Percentiles rank a stretch among this genome's conserved stretches.
Evolutionary conservation across 2,329 filamentous ascomycete species (phyloP).

Genomic region (Xylariaceae sp.): DNA sequence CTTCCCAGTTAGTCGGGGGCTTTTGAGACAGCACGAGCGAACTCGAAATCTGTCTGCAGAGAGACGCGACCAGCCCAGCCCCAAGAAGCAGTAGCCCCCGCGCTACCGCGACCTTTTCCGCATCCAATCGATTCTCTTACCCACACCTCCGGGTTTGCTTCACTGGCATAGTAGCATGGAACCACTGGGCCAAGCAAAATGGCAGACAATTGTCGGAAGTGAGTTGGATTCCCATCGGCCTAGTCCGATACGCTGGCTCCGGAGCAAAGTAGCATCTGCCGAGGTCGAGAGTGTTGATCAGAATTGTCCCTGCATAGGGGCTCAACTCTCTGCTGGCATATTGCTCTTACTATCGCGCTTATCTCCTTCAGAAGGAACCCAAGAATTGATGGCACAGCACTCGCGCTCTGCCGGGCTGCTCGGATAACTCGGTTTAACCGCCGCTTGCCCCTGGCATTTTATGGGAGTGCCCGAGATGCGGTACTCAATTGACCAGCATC

Average conservation of each 20-base stretch:
- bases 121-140: conserved; percentile 21
- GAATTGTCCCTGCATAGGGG: conserved; percentile 1
- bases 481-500: neutral
- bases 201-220: conserved; percentile 23
- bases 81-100: conserved; percentile 14
- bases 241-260: conserved; percentile 54
- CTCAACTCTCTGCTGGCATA: conserved; percentile 25
- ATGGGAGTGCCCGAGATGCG: conserved; percentile 3
- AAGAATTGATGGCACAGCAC: conserved; percentile 25
- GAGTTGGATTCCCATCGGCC: conserved; percentile 43
- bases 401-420: neutral
- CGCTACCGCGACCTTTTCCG: conserved; percentile 13
- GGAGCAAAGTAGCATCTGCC: conserved; percentile 49
- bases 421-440: neutral
- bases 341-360: conserved; percentile 54
- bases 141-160: conserved; percentile 24
- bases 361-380: conserved; percentile 52
- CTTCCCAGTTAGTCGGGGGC: conserved; percentile 30
- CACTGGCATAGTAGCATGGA: neutral
- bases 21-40: conserved; percentile 30
- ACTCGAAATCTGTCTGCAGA: conserved; percentile 26
- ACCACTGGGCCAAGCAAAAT: conserved; percentile 13
- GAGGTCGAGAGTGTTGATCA: conserved; percentile 14
- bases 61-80: conserved; percentile 51
- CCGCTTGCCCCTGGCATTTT: conserved; percentile 3